Evolutionary conservation across 768 basidiomycete species (phyloP), one percentile per base, ranked within the genome.

Genomic region (Boletus reticulatus): DNA sequence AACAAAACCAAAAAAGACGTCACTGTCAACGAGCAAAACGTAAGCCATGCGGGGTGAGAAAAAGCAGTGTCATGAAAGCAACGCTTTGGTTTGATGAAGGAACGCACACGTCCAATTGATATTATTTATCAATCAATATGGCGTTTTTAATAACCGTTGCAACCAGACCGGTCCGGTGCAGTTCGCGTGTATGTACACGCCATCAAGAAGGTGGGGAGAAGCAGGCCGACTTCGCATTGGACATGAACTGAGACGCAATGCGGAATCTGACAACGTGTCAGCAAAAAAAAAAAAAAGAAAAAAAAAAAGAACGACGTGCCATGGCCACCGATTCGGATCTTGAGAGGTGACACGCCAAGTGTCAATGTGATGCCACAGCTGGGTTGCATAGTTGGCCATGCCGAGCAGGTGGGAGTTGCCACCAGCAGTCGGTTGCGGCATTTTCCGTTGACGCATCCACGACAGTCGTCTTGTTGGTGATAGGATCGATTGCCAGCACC

Each of bases 11-110:
- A 29, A 29, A 29, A 29, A 29, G 9, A 27, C 7, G 27, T 2
- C 27, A 2, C 6, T 27, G 8, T 29, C 29, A 29, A 29, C 29
- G 29, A 29, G 8, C 29, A 29, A 29, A 29, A 29, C 29, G 29
- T 29, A 29, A 29, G 29, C 29, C 29, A 29, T 29, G 55, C 41
- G 55, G 55, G 55, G 55, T 56, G 50, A 52, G 56, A 57, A 53
- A 53, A 43, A 19, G n/a, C 29, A 9, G 22, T 20, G 10, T 37
- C 39, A 20, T 36, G 17, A 22, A 29, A 3, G 32, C 11, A 13
- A 17, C 4, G 6, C 31, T 12, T 37, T 29, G 37, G 27, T 20
- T 29, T 29, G 24, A 49, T 41, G 48, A 39, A 50, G n/a, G 24
- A 36, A n/a, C 16, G 48, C 46, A 3, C 16, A 7, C 17, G n/a